These are phyloP conservation scores for Osmanthus fragrans DNA, from an alignment of 257 asterid species.

Conservation along the genomic window DNA sequence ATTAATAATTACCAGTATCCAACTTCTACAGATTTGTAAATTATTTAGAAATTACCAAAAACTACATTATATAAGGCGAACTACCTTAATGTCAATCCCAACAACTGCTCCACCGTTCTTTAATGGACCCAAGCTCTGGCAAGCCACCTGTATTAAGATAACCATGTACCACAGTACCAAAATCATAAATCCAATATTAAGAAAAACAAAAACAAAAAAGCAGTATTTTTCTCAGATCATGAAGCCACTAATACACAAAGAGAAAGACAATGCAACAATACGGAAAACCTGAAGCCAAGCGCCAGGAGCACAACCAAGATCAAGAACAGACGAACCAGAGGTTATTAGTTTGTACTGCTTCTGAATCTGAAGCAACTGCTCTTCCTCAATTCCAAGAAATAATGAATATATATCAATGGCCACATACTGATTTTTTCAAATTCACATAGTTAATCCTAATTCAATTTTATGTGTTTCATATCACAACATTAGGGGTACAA, in stretches of 20 bases:
- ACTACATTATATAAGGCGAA: neutral
- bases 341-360: conserved; percentile 68
- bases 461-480: neutral
- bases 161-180: neutral
- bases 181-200: neutral
- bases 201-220: neutral
- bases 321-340: conserved; percentile 77
- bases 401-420: neutral
- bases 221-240: neutral
- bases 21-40: neutral
- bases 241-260: neutral
- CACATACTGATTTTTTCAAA: neutral
- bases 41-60: no score
- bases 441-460: neutral
- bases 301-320: conserved; percentile 98
- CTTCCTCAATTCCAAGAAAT: conserved; percentile 23
- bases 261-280: neutral
- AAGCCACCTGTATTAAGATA: conserved; percentile 60
- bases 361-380: conserved; percentile 86
- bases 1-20: neutral
- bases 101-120: conserved; percentile 72
- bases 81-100: conserved; percentile 80
- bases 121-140: conserved; percentile 77
- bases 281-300: conserved; percentile 90
- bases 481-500: neutral